Evolutionary conservation across 208 protist genomes (phyloP).

Genomic region (Vickermania ingenoplastis): DNA sequence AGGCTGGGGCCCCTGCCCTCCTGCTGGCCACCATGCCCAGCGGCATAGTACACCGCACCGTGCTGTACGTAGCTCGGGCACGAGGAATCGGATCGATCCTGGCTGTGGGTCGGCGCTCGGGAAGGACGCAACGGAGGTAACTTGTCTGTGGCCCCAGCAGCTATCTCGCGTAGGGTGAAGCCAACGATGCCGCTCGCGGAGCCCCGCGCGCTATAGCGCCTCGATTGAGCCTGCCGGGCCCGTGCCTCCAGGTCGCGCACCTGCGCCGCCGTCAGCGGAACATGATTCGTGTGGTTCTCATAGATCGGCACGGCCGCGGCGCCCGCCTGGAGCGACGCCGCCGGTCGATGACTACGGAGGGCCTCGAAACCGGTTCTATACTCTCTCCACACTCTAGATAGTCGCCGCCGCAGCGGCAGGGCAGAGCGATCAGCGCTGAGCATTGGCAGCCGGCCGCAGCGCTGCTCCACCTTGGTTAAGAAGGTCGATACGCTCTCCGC

Average conservation of each 20-base stretch:
- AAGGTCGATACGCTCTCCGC: constrained; percentile 6
- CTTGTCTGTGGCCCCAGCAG: no score
- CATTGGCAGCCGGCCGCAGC: constrained; percentile 10
- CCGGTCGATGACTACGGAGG: constrained; percentile 27
- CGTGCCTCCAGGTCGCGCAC: neutral
- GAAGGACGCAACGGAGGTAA: no score
- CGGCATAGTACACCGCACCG: no score
- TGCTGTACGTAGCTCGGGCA: no score
- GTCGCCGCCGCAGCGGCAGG: constrained; percentile 15
- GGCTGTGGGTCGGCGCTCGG: no score
- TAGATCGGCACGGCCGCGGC: constrained; percentile 16
- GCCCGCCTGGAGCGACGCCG: neutral
- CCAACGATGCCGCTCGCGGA: no score
- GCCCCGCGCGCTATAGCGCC: no score
- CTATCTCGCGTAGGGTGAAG: no score
- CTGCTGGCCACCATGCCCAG: no score
- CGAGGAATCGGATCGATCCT: no score
- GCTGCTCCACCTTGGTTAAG: neutral
- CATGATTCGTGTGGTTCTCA: constrained; percentile 8
- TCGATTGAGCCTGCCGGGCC: no score
- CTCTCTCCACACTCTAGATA: constrained; percentile 14
- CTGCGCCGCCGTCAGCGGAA: neutral
- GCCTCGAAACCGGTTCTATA: neutral
- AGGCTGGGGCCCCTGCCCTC: no score
- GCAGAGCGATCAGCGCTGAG: constrained; percentile 1